A percentile compares a stretch with the other conserved stretches of the same genome.
Conservation (phyloP, 1,284 basidiomycete genomes). For the Coniophora puteana region DNA sequence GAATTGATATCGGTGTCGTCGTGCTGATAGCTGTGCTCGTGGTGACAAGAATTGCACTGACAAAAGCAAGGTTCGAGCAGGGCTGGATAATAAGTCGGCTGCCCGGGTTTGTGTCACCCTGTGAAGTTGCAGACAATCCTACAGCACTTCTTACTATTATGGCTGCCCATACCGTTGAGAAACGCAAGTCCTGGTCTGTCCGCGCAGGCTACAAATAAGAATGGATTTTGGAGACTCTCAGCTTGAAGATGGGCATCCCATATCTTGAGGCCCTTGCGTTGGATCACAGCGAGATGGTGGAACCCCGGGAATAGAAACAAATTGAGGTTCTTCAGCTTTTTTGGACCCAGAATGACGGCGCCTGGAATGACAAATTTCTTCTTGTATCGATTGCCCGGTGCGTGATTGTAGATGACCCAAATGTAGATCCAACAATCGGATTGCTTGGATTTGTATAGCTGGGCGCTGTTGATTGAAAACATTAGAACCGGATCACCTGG, state of each 20-base stretch:
- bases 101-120: slow-evolving; percentile 18
- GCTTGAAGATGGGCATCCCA: background rate
- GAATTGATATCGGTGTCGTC: background rate
- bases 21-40: slow-evolving; percentile 9
- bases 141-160: too few species aligned
- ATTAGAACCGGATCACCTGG: background rate
- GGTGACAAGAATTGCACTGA: too few species aligned
- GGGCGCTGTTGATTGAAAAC: background rate
- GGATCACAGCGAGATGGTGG: background rate
- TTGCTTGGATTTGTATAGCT: too few species aligned
- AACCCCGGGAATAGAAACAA: too few species aligned
- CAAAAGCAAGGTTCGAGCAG: slow-evolving; percentile 7
- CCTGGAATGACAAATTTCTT: background rate
- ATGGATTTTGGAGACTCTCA: background rate
- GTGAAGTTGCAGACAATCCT: too few species aligned
- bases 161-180: background rate
- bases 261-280: background rate
- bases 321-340: background rate
- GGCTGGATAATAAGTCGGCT: slow-evolving; percentile 17
- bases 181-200: background rate
- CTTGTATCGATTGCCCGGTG: background rate
- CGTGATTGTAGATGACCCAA: background rate
- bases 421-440: too few species aligned
- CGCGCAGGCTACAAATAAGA: background rate
- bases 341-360: too few species aligned